Evolutionary conservation across 805 yeast genomes (phyloP).

Genomic region (Starmera amethionina): DNA sequence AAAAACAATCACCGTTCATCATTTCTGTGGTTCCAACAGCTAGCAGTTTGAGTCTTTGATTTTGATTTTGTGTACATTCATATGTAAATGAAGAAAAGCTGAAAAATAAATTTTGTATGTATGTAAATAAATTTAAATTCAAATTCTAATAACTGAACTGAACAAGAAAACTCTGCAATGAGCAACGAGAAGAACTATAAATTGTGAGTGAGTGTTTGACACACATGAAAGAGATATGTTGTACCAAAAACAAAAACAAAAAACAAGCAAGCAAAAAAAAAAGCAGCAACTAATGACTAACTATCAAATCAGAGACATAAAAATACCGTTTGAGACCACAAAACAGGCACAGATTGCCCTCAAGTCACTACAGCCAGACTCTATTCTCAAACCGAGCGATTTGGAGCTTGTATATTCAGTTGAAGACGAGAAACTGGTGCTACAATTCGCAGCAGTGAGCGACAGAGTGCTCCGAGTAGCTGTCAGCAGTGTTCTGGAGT

Average conservation of each 20-base stretch:
- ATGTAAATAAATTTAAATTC: too few relatives aligned
- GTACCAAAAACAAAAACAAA: too few relatives aligned
- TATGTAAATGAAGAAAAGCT: too few relatives aligned
- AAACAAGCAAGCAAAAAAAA: too few relatives aligned
- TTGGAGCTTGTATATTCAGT: constrained; percentile 36
- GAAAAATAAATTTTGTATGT: too few relatives aligned
- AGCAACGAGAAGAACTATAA: not conserved
- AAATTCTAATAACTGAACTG: too few relatives aligned
- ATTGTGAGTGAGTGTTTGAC: not conserved
- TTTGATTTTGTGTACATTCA: too few relatives aligned
- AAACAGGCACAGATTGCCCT: constrained; percentile 57
- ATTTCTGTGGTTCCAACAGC: too few relatives aligned
- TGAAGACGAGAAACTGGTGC: constrained; percentile 27
- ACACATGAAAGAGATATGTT: not conserved
- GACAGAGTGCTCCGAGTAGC: constrained; percentile 79
- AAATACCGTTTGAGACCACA: constrained; percentile 52
- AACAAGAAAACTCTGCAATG: too few relatives aligned
- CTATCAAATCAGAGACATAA: constrained; percentile 25
- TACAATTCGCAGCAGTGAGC: constrained; percentile 48
- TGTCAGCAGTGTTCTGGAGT: constrained; percentile 71
- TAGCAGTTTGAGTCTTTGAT: too few relatives aligned
- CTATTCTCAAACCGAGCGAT: constrained; percentile 66
- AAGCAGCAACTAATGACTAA: too few relatives aligned
- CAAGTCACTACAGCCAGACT: constrained; percentile 63
- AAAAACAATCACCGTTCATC: too few relatives aligned